Evolutionary conservation across 2,329 filamentous ascomycete genomes (phyloP).

Genomic region (Chaetomiaceae sp.): DNA sequence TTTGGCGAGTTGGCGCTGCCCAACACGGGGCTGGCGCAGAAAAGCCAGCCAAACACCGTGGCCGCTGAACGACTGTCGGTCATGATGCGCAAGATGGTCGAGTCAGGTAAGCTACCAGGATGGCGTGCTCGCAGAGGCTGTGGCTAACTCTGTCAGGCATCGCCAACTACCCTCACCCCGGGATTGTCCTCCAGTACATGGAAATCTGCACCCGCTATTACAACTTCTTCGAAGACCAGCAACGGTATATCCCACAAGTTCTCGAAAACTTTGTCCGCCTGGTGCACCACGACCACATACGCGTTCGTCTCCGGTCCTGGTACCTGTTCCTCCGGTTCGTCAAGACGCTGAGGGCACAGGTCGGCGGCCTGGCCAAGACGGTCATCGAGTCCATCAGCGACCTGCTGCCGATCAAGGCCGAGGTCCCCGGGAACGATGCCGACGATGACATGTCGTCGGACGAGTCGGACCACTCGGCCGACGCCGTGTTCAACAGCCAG

Average conservation of each 20-base stretch:
- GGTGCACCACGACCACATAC: constrained; percentile 81
- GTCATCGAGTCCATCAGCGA: constrained; percentile 88
- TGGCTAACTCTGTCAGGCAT: constrained; percentile 54
- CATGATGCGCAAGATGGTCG: constrained; percentile 95
- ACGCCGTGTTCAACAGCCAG: constrained; percentile 86
- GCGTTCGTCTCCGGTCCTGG: constrained; percentile 89
- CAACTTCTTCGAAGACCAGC: constrained; percentile 83
- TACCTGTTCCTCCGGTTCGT: constrained; percentile 93
- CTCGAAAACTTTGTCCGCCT: constrained; percentile 88
- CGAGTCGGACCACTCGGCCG: constrained; percentile 83
- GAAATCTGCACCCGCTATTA: constrained; percentile 95
- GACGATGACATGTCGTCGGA: constrained; percentile 96
- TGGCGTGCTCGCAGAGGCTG: not conserved
- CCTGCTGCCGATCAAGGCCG: constrained; percentile 83
- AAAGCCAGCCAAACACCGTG: constrained; percentile 73
- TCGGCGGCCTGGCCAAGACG: constrained; percentile 85
- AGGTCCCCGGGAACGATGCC: constrained; percentile 70
- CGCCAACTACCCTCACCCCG: constrained; percentile 80
- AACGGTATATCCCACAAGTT: constrained; percentile 75
- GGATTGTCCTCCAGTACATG: constrained; percentile 95
- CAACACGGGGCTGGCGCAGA: constrained; percentile 79
- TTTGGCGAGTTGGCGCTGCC: constrained; percentile 93
- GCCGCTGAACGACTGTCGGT: constrained; percentile 77
- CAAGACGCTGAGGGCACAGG: constrained; percentile 76
- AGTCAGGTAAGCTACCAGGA: constrained; percentile 59